Evolutionary conservation across 2,329 filamentous ascomycete species (phyloP).

Genomic region (Alternaria rosae): DNA sequence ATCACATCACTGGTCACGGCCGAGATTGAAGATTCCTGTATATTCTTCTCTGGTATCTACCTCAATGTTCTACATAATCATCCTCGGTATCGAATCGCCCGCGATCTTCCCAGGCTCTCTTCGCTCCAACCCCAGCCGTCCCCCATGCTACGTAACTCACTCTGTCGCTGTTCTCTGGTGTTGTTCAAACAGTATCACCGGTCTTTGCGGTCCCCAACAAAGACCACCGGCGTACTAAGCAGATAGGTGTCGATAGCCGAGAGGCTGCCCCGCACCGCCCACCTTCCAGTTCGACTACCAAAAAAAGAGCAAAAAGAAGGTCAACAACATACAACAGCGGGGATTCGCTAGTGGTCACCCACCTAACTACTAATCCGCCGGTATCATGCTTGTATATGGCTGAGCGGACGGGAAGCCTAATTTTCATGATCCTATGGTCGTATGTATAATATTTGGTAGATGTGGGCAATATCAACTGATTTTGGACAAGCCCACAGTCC

Average conservation of each 20-base stretch:
- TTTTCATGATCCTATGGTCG: background rate
- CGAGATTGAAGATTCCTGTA: no score
- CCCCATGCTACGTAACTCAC: accelerated
- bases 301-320: background rate
- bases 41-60: background rate
- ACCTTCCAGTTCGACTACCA: background rate
- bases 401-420: background rate
- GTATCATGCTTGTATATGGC: background rate
- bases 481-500: accelerated
- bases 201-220: no score
- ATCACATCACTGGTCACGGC: background rate
- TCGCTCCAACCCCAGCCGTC: background rate
- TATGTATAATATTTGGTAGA: background rate
- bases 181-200: no score
- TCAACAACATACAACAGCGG: background rate
- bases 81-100: background rate
- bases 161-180: background rate
- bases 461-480: background rate
- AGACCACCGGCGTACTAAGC: background rate
- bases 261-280: background rate
- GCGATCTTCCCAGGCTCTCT: background rate
- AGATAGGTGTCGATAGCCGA: background rate
- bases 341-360: background rate
- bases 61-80: background rate
- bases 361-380: background rate